Percentiles rank a stretch among this genome's conserved stretches.
These are phyloP conservation scores for Macrocystidia cucumis DNA, from an alignment of 1,284 basidiomycete genomes.

Conservation along the genomic window DNA sequence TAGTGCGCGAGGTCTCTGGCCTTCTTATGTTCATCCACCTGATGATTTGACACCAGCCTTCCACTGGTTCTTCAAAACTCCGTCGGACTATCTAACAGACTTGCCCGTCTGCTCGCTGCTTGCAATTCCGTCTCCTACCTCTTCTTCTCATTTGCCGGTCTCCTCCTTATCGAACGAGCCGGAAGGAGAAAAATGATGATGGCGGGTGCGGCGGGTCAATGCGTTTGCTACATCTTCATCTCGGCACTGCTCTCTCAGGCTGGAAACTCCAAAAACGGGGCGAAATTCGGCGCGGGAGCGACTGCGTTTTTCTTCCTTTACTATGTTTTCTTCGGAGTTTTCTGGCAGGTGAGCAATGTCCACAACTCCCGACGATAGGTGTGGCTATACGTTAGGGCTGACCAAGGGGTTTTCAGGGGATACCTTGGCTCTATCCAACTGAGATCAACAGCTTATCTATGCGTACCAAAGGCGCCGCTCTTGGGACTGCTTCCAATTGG, in stretches of 20 bases:
- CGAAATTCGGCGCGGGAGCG: constrained; percentile 30
- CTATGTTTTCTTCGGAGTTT: constrained; percentile 66
- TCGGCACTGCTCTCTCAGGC: constrained; percentile 43
- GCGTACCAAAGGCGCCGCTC: constrained; percentile 60
- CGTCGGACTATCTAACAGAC: constrained; percentile 36
- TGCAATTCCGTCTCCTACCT: constrained; percentile 41
- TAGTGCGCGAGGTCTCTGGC: constrained; percentile 23
- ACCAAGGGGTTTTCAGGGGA: too few relatives aligned
- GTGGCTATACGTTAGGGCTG: neutral
- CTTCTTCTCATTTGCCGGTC: constrained; percentile 41
- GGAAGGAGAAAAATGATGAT: constrained; percentile 66
- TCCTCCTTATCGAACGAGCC: constrained; percentile 51
- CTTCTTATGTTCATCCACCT: neutral
- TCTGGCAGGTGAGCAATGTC: constrained; percentile 42
- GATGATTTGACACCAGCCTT: constrained; percentile 22
- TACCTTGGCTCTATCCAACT: constrained; percentile 62
- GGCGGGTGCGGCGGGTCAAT: constrained; percentile 60
- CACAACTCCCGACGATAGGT: neutral
- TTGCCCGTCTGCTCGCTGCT: constrained; percentile 35
- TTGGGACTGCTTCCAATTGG: constrained; percentile 64
- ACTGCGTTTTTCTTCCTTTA: constrained; percentile 62
- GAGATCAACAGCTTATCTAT: constrained; percentile 59
- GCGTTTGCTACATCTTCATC: constrained; percentile 50
- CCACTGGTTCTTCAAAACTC: constrained; percentile 40
- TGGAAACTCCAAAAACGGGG: constrained; percentile 27